Percentiles rank a stretch among this genome's conserved stretches.
Conservation (phyloP, 306 rosid genomes). For the Cicer judaicum region DNA sequence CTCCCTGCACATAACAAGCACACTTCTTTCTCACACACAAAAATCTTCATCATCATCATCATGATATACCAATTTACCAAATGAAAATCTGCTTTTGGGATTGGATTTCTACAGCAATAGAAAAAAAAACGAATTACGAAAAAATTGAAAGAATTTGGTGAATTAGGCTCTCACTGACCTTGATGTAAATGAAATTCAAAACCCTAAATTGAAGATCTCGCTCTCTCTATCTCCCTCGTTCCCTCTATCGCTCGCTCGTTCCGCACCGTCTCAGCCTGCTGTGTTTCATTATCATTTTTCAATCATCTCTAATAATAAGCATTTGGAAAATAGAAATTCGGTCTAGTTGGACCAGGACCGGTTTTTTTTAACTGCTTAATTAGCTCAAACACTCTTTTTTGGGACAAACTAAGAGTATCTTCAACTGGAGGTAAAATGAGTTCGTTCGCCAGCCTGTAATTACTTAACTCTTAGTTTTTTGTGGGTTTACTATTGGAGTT, state of each 20-base stretch:
- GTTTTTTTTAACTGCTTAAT: no score
- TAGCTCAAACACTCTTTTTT: no score
- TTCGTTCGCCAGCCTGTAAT: no score
- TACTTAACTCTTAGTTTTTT: no score
- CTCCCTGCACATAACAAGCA: constrained; percentile 89
- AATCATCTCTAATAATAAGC: constrained; percentile 1
- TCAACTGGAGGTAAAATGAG: no score
- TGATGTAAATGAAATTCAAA: constrained; percentile 48
- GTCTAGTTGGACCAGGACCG: background rate
- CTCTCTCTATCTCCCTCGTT: constrained; percentile 42
- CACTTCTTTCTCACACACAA: constrained; percentile 94
- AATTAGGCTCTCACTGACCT: constrained; percentile 82
- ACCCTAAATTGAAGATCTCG: constrained; percentile 59
- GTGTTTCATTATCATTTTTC: background rate
- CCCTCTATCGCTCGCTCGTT: constrained; percentile 47
- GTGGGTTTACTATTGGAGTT: no score
- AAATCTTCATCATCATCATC: constrained; percentile 46
- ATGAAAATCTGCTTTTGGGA: constrained; percentile 58
- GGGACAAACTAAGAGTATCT: no score
- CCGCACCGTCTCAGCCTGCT: constrained; percentile 32
- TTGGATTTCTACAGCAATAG: constrained; percentile 40
- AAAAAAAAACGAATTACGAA: constrained; percentile 15
- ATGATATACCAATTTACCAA: constrained; percentile 60
- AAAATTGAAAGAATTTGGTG: constrained; percentile 39
- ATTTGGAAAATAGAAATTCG: background rate